phyloP scores from a whole-genome alignment of 2,329 filamentous ascomycete genomes.

The Diaporthe sp. region DNA sequence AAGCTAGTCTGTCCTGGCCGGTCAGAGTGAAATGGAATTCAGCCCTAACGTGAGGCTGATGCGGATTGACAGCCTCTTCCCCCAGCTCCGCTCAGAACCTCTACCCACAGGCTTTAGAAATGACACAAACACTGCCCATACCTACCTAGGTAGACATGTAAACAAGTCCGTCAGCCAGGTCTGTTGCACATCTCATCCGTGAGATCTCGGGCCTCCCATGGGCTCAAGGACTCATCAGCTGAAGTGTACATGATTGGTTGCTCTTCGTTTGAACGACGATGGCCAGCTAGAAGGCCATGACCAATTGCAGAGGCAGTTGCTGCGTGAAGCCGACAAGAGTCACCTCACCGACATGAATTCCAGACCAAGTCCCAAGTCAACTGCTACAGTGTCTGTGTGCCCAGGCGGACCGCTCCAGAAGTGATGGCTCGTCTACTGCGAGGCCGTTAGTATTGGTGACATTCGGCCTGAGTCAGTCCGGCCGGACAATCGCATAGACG shows the following conservation, averaged over 20 bases:
- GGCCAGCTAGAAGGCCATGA: not conserved
- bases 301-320: not conserved
- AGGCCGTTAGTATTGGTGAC: not conserved
- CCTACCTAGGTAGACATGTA: no score
- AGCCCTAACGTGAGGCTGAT: conserved; percentile 1
- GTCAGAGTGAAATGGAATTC: no score
- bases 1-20: not conserved
- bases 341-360: not conserved
- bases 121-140: not conserved
- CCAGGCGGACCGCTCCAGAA: not conserved
- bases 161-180: not conserved
- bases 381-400: not conserved
- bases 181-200: not conserved
- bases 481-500: not conserved
- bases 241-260: not conserved
- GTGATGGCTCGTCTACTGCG: not conserved
- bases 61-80: not conserved
- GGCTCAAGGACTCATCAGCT: not conserved
- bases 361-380: not conserved
- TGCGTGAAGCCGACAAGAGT: not conserved
- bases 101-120: not conserved
- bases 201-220: not conserved
- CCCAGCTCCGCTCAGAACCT: no score
- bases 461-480: conserved; percentile 2
- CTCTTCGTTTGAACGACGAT: not conserved